These are phyloP conservation scores for Aspergillus nidulans DNA, from an alignment of 495 filamentous ascomycete genomes.

Conservation along the genomic window DNA sequence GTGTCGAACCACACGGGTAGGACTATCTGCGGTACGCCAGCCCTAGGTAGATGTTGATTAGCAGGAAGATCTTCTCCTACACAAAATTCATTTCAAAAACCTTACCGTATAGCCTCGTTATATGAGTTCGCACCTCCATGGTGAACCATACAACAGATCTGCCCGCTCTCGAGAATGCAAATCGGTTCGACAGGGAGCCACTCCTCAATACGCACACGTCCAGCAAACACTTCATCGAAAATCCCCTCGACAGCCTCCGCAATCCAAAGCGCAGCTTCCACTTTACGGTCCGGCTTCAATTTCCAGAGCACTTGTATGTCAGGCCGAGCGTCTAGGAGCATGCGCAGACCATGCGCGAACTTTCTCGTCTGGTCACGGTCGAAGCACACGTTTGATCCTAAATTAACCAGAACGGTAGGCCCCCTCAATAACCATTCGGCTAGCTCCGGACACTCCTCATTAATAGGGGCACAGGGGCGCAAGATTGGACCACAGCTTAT, in stretches of 20 bases:
- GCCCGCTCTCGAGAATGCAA: constrained; percentile 30
- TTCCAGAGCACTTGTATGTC: constrained; percentile 44
- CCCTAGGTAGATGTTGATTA: constrained; percentile 19
- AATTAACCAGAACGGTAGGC: constrained; percentile 37
- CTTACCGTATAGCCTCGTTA: constrained; percentile 35
- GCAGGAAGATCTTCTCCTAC: not conserved
- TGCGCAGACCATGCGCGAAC: constrained; percentile 31
- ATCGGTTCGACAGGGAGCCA: constrained; percentile 38
- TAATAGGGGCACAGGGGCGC: constrained; percentile 11
- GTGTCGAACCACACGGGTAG: constrained; percentile 42
- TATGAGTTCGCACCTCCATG: constrained; percentile 45
- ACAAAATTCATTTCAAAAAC: not conserved
- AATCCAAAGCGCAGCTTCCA: not conserved
- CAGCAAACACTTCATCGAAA: not conserved
- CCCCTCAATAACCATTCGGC: constrained; percentile 27
- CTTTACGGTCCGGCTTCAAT: constrained; percentile 17
- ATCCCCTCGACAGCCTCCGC: not conserved
- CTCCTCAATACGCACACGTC: constrained; percentile 23
- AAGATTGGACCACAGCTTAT: constrained; percentile 22
- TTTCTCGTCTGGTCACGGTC: constrained; percentile 16
- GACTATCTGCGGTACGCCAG: constrained; percentile 40
- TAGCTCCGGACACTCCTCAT: constrained; percentile 25
- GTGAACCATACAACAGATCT: constrained; percentile 37
- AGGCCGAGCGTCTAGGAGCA: constrained; percentile 20
- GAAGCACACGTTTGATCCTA: constrained; percentile 24